Base-by-base conservation (phyloP, 179 eudicot genomes). In the Sideroxylon spinosum region DNA sequence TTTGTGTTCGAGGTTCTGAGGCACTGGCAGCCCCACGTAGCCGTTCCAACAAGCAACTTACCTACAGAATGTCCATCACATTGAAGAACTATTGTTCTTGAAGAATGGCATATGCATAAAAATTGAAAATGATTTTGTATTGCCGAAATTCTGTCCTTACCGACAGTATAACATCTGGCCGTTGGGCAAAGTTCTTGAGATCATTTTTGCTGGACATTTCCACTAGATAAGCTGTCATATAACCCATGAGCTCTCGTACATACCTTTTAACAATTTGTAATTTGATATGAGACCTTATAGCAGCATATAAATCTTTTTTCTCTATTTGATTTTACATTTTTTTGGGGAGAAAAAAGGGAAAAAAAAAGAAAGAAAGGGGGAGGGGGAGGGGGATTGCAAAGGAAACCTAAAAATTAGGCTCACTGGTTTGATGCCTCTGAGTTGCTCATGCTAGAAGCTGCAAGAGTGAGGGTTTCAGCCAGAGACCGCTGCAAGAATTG, bases 21-120 rank as follows among this genome's bases (percentile, higher is more conserved):
- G 97, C 99, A 85, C 94, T 85, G 69, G 98, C 91, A 87, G 90
- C 94, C 80, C 99, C 99, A 81, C 97, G 93, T 77, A 95, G 90
- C 64, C 99, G 93, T 82, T 95, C 99, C 84, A 93, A 84, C 82
- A 93, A 84, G 89, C 97, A 95, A 77, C 89, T 88, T 76, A 94
- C 90, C 99, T 95, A 82, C 63, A 57, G 53, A 59, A 72, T 75
- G 59, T 81, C 48, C 63, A 76, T 76, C 17, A 75, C 26, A 37
- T 19, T 37, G 11, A 17, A 46, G 23, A 49, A 52, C n/a, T 37
- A 37, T 26, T 62, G 56, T 62, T 69, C 52, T 8, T 6, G 26
- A 68, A 26, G 28, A 12, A 49, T 8, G 53, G 63, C 44, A 32
- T 22, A 53, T 17, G 62, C 32, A 59, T 37, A 25, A 44, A 70